These are phyloP conservation scores for Maudiozyma barnettii DNA, from an alignment of 805 yeast genomes.

Conservation along the genomic window DNA sequence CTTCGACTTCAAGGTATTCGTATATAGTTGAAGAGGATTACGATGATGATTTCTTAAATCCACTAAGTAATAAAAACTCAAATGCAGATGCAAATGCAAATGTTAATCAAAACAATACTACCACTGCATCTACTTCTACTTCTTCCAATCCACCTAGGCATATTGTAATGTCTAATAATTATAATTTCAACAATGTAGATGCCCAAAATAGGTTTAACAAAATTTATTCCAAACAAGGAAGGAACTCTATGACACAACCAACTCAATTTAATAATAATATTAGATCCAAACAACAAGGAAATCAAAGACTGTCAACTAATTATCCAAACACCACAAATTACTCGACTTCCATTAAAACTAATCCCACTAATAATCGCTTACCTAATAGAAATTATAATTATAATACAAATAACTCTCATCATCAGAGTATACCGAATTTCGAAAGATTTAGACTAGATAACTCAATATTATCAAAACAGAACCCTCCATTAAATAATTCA, in stretches of 20 bases:
- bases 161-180: neutral
- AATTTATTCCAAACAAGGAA: too few species aligned
- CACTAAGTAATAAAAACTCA: neutral
- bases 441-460: conserved; percentile 4
- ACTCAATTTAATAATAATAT: neutral
- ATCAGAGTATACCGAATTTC: conserved; percentile 1
- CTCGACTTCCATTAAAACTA: neutral
- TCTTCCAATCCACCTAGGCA: neutral
- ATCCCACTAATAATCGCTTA: neutral
- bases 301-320: too few species aligned
- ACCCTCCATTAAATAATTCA: neutral
- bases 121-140: neutral
- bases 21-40: conserved; percentile 26
- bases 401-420: neutral
- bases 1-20: conserved; percentile 23
- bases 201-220: neutral
- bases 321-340: too few species aligned
- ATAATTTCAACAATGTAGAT: neutral
- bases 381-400: neutral
- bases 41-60: neutral
- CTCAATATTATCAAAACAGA: neutral
- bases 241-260: neutral
- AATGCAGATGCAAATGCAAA: neutral
- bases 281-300: neutral
- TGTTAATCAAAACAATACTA: neutral